Evolutionary conservation across 2,329 filamentous ascomycete species (phyloP), one percentile per base, ranked within the genome.

Genomic region (Samsoniella hepiali): DNA sequence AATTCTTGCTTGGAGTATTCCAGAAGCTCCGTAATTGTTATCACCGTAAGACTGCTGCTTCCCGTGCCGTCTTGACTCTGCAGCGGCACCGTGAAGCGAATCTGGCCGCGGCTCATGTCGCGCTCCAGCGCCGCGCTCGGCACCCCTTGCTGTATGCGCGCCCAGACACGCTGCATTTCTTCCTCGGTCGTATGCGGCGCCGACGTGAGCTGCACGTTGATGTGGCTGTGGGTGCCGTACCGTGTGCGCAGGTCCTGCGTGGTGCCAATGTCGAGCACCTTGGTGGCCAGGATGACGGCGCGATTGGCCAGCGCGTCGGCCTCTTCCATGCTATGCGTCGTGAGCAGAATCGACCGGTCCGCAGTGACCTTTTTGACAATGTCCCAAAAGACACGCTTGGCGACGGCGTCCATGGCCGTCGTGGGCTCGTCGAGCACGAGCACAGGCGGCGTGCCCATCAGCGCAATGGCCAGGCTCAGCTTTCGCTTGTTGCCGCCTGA

Each of bases 281-380:
- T 63, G 2, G 65, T 62, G 10, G 71, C 67, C n/a, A 73, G 65
- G 54, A 72, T 69, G 53, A 66, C 69, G 6, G 90, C 90, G 1
- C 91, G 83, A 47, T 86, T 87, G 0, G 92, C 91, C 0, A 97
- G 81, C 1, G 91, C 90, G 69, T 95, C 91, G 0, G 92, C 92
- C 76, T 96, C 93, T 74, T 96, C 92, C 91, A 96, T 96, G 53
- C 85, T 89, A 73, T 96, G 92, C 0, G 92, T 96, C 15, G 92
- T 96, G 13, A 96, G 82, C 1, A 96, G 80, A 3, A 96, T 82
- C 0, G 88, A 89, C 10, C 92, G 83, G 0, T 90, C 89, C 0
- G 86, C 83, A 0, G 88, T 86, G n/a, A 93, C 70, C 54, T 36
- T 40, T 3, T 84, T 83, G 1, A 96, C 81, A 0, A 91, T 94